These are phyloP conservation scores for Dioscorea dumetorum DNA, from an alignment of 106 monocot genomes.

Conservation along the genomic window DNA sequence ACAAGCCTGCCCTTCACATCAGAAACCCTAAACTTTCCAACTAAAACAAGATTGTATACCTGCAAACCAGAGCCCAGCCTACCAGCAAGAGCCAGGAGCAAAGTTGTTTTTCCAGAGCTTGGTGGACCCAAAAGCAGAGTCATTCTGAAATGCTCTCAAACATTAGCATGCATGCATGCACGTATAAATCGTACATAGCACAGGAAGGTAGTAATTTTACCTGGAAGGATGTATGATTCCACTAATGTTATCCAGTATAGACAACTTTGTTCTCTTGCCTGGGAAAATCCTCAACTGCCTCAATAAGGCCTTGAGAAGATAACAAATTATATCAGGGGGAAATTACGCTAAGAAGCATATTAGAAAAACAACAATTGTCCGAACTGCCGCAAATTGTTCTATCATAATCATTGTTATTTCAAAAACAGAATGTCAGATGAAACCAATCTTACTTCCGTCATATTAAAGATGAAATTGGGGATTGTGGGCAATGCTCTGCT, in stretches of 20 bases:
- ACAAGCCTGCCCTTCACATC: not conserved
- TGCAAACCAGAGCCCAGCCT: slow-evolving; percentile 66
- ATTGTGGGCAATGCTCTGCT: slow-evolving; percentile 95
- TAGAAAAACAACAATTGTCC: not conserved
- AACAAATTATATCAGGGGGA: slow-evolving; percentile 24
- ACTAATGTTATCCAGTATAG: slow-evolving; percentile 78
- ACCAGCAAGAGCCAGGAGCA: slow-evolving; percentile 93
- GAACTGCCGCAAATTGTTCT: not conserved
- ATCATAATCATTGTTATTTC: not conserved
- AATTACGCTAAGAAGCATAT: not conserved
- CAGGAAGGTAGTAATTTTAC: slow-evolving; percentile 19
- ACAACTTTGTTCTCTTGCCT: slow-evolving; percentile 66
- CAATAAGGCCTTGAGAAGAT: slow-evolving; percentile 66
- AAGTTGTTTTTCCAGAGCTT: slow-evolving; percentile 96
- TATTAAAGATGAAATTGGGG: slow-evolving; percentile 87
- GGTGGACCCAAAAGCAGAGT: slow-evolving; percentile 96
- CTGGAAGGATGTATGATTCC: slow-evolving; percentile 87
- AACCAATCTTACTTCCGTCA: slow-evolving; percentile 70
- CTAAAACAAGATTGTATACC: slow-evolving; percentile 20
- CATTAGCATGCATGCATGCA: slow-evolving; percentile 3
- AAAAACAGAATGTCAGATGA: not conserved
- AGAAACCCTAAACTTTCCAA: not conserved
- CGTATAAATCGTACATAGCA: not conserved
- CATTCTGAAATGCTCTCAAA: slow-evolving; percentile 52
- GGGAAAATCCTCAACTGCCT: slow-evolving; percentile 70